phyloP scores from a whole-genome alignment of 2,329 filamentous ascomycete genomes.

The Aspergillus calidoustus region DNA sequence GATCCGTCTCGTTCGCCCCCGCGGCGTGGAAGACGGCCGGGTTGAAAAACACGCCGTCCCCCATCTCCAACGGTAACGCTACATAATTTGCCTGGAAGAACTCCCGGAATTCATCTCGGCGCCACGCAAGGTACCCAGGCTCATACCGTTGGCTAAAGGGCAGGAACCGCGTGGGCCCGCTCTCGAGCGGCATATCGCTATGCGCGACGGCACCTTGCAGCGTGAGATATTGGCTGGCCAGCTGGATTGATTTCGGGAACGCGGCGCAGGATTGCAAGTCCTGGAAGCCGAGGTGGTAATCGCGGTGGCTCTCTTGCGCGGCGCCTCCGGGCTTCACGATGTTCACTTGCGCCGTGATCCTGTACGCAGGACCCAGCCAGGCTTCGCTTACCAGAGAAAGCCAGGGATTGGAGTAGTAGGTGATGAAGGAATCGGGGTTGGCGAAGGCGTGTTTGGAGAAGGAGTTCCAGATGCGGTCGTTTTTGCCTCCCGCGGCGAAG shows the following conservation, averaged over 20 bases:
- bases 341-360: slow-evolving; percentile 66
- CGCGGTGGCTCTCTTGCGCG: slow-evolving; percentile 63
- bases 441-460: slow-evolving; percentile 64
- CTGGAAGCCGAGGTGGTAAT: slow-evolving; percentile 69
- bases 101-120: slow-evolving; percentile 56
- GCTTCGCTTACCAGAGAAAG: slow-evolving; percentile 57
- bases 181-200: slow-evolving; percentile 61
- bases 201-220: slow-evolving; percentile 68
- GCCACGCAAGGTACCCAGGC: slow-evolving; percentile 63
- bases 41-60: slow-evolving; percentile 68
- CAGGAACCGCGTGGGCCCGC: slow-evolving; percentile 64
- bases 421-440: slow-evolving; percentile 58
- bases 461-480: slow-evolving; percentile 69
- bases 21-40: slow-evolving; percentile 68
- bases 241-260: slow-evolving; percentile 59
- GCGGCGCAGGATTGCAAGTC: slow-evolving; percentile 50
- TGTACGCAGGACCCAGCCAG: slow-evolving; percentile 65
- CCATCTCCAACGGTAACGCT: slow-evolving; percentile 56
- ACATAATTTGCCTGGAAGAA: slow-evolving; percentile 61
- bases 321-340: slow-evolving; percentile 63
- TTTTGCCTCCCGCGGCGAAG: slow-evolving; percentile 61
- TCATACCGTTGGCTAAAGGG: slow-evolving; percentile 64
- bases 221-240: slow-evolving; percentile 62
- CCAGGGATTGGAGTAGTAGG: slow-evolving; percentile 66
- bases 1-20: slow-evolving; percentile 56